phyloP scores from a whole-genome alignment of 495 filamentous ascomycete species.

The Rostrohypoxylon terebratum region DNA sequence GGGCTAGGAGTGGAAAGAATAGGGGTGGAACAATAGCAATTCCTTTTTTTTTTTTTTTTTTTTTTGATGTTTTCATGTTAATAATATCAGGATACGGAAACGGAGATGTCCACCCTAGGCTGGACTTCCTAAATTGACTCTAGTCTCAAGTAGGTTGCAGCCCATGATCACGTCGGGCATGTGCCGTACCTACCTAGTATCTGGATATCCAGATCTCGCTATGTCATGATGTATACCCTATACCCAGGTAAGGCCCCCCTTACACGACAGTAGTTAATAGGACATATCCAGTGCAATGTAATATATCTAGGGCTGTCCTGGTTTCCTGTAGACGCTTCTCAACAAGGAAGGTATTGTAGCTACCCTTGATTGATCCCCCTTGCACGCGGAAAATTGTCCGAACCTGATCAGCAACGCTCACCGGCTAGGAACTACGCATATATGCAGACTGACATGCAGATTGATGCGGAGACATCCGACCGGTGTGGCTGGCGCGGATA shows the following conservation, averaged over 20 bases:
- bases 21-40: neutral
- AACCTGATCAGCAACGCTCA: constrained; percentile 5
- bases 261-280: neutral
- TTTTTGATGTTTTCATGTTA: neutral
- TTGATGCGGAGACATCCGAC: neutral
- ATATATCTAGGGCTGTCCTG: constrained; percentile 33
- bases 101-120: neutral
- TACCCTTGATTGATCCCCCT: neutral
- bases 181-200: neutral
- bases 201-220: constrained; percentile 1
- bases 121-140: neutral
- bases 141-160: neutral
- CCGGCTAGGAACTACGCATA: constrained; percentile 3
- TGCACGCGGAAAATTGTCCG: constrained; percentile 10
- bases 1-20: neutral
- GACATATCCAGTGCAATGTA: constrained; percentile 5
- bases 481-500: constrained; percentile 6
- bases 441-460: neutral
- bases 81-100: neutral
- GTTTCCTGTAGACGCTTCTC: neutral
- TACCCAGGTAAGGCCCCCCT: neutral
- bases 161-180: neutral
- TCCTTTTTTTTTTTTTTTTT: neutral
- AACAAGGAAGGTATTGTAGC: constrained; percentile 10
- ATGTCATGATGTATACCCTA: neutral